phyloP scores from a whole-genome alignment of 1,284 basidiomycete genomes.

The Golubevia pallescens region DNA sequence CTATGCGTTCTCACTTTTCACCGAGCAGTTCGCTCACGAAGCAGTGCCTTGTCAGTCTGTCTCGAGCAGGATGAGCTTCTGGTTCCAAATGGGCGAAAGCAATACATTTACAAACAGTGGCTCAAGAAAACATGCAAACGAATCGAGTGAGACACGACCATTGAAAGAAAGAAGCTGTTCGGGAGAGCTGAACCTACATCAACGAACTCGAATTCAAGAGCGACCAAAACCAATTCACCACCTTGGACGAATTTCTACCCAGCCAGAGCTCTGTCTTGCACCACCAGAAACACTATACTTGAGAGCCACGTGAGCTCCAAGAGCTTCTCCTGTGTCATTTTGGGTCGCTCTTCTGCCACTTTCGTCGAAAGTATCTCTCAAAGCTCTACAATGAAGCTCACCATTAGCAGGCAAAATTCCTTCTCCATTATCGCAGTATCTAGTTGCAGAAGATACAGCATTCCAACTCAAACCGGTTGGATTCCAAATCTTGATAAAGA shows the following conservation, averaged over 20 bases:
- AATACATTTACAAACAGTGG: too few species aligned
- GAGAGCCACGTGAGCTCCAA: not conserved
- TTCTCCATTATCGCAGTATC: not conserved
- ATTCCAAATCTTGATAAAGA: not conserved
- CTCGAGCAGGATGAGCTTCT: too few species aligned
- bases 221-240: not conserved
- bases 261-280: not conserved
- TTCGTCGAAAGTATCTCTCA: not conserved
- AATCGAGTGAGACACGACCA: too few species aligned
- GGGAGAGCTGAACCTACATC: too few species aligned
- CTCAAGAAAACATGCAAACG: too few species aligned
- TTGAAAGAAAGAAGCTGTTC: too few species aligned
- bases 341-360: not conserved
- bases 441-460: not conserved
- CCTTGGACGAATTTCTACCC: not conserved
- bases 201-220: too few species aligned
- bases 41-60: too few species aligned
- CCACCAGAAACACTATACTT: not conserved
- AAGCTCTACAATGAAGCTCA: not conserved
- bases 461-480: not conserved
- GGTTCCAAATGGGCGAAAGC: too few species aligned
- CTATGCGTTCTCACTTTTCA: too few species aligned
- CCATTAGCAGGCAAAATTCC: not conserved
- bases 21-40: too few species aligned
- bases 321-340: not conserved